phyloP scores from a whole-genome alignment of 441 rosid species.

The Eruca vesicaria region DNA sequence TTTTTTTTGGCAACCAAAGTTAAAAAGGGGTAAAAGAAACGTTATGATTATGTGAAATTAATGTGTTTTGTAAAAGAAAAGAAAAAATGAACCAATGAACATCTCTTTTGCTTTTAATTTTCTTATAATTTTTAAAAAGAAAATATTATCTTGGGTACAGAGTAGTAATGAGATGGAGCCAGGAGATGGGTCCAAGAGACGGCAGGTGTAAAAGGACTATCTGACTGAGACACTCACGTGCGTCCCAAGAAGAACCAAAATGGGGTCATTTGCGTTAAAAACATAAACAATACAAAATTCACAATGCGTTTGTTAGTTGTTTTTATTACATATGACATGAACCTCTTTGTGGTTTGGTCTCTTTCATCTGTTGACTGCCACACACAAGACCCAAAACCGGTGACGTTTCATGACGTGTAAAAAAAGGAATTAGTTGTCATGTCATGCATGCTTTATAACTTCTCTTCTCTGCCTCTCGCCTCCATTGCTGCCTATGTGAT shows the following conservation, averaged over 20 bases:
- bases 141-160: slow-evolving; percentile 15
- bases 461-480: not conserved
- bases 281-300: slow-evolving; percentile 28
- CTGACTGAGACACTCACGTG: slow-evolving; percentile 29
- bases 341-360: not conserved
- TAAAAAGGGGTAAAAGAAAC: slow-evolving; percentile 8
- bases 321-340: not conserved
- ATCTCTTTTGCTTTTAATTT: slow-evolving; percentile 21
- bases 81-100: not conserved
- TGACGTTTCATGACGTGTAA: not conserved
- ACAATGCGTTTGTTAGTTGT: slow-evolving; percentile 17
- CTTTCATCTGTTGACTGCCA: slow-evolving; percentile 7
- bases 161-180: slow-evolving; percentile 15
- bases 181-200: slow-evolving; percentile 27
- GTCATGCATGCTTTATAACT: not conserved
- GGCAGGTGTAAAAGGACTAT: slow-evolving; percentile 19
- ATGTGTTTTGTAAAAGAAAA: not conserved
- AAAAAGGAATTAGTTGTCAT: not conserved
- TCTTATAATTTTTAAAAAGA: not conserved
- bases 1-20: no score
- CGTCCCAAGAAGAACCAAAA: slow-evolving; percentile 29
- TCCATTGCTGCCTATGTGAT: not conserved
- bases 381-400: not conserved
- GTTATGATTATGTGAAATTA: slow-evolving; percentile 25
- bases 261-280: not conserved